phyloP scores from a whole-genome alignment of 306 rosid genomes.

The Vigna unguiculata region DNA sequence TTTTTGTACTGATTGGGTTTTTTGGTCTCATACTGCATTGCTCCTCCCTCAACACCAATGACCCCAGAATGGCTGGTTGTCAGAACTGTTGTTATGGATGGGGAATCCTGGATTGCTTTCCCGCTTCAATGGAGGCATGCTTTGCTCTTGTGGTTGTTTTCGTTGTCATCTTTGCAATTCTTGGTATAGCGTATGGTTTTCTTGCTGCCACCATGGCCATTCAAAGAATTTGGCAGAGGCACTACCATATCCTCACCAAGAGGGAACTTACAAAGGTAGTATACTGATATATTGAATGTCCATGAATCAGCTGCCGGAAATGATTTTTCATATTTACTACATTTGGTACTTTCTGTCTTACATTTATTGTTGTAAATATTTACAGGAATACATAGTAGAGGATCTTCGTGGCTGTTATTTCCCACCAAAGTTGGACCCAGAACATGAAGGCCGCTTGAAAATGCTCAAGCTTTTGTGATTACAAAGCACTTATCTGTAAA shows the following conservation, averaged over 20 bases:
- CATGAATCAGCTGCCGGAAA: neutral
- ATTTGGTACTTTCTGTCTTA: conserved; percentile 28
- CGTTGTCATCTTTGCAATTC: conserved; percentile 94
- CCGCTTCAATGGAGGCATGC: conserved; percentile 99
- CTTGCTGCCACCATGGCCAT: conserved; percentile 97
- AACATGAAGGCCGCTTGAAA: conserved; percentile 89
- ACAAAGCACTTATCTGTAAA: conserved; percentile 38
- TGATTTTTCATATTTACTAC: neutral
- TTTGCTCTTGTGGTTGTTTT: conserved; percentile 92
- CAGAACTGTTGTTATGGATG: conserved; percentile 99
- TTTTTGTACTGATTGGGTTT: conserved; percentile 96
- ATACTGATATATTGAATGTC: neutral
- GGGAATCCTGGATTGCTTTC: conserved; percentile 99
- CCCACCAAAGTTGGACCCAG: conserved; percentile 91
- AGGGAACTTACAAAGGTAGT: conserved; percentile 93
- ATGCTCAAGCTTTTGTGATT: conserved; percentile 83
- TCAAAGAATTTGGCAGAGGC: conserved; percentile 99
- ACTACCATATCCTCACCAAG: conserved; percentile 98
- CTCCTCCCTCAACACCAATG: conserved; percentile 83
- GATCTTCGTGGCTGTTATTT: conserved; percentile 81
- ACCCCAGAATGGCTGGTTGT: conserved; percentile 97
- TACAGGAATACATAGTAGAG: conserved; percentile 94
- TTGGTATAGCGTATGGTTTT: conserved; percentile 97
- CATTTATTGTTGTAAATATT: conserved; percentile 20
- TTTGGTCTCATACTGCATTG: conserved; percentile 96